These are phyloP conservation scores for Aegilops umbellulata DNA, from an alignment of 176 grass and related monocot genomes.

Conservation along the genomic window DNA sequence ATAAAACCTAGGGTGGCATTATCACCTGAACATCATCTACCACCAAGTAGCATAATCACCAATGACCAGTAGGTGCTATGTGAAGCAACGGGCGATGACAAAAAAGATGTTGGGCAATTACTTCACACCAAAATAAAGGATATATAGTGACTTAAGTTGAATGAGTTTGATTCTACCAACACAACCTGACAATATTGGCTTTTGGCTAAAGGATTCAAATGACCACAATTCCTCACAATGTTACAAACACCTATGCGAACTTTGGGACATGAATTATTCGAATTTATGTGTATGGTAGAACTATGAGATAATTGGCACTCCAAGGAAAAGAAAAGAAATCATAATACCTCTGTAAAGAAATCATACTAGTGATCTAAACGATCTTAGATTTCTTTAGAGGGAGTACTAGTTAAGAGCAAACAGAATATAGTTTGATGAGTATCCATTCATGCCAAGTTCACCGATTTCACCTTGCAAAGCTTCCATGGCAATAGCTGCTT, in stretches of 20 bases:
- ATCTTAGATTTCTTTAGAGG: no score
- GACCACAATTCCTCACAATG: not conserved
- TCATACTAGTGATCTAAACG: no score
- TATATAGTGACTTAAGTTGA: not conserved
- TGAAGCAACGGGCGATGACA: not conserved
- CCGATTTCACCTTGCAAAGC: slow-evolving; percentile 68
- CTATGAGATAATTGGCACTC: not conserved
- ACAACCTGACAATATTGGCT: not conserved
- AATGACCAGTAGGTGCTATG: not conserved
- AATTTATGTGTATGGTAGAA: not conserved
- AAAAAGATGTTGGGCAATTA: not conserved
- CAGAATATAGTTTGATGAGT: not conserved
- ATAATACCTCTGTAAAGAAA: no score
- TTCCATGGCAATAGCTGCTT: slow-evolving; percentile 74
- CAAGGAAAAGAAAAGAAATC: not conserved
- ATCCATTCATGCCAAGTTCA: not conserved
- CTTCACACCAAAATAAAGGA: not conserved
- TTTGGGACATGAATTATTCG: not conserved
- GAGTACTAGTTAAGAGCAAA: no score
- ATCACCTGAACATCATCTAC: not conserved
- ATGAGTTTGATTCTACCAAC: not conserved
- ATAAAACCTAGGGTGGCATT: not conserved
- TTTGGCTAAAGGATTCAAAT: not conserved
- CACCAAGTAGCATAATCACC: not conserved
- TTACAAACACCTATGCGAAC: not conserved